A percentile compares a stretch with the other conserved stretches of the same genome.
Evolutionary conservation across 2,329 filamentous ascomycete species (phyloP).

Genomic region (Colletotrichum magnum): DNA sequence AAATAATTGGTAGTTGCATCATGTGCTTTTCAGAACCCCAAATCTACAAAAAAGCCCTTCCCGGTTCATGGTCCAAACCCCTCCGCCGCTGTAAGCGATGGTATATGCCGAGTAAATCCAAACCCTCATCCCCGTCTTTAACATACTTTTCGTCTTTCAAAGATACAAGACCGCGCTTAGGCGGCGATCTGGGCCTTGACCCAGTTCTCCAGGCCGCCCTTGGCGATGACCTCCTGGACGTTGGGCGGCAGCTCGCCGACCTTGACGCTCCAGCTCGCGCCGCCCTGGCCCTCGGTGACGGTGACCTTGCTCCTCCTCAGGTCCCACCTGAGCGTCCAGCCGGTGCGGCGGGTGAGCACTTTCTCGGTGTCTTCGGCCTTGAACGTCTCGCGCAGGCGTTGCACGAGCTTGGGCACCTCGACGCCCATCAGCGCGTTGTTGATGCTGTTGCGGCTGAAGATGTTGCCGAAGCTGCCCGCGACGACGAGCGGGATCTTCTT

Average conservation of each 20-base stretch:
- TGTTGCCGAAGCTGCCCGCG: slow-evolving; percentile 85
- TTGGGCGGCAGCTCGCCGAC: slow-evolving; percentile 88
- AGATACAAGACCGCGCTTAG: too few relatives aligned
- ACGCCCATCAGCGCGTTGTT: slow-evolving; percentile 84
- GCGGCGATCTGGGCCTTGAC: slow-evolving; percentile 76
- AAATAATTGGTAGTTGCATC: not conserved
- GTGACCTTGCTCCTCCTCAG: slow-evolving; percentile 78
- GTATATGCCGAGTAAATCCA: too few relatives aligned
- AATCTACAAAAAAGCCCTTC: not conserved
- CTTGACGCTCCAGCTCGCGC: slow-evolving; percentile 81
- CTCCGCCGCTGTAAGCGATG: not conserved
- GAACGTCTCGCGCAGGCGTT: slow-evolving; percentile 76
- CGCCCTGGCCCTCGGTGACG: slow-evolving; percentile 75
- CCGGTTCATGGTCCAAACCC: not conserved
- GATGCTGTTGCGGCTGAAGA: slow-evolving; percentile 84
- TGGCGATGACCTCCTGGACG: slow-evolving; percentile 87
- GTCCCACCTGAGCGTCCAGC: slow-evolving; percentile 89
- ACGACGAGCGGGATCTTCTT: slow-evolving; percentile 86
- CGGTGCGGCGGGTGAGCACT: slow-evolving; percentile 78
- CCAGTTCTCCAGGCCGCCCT: slow-evolving; percentile 86
- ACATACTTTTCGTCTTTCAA: too few relatives aligned
- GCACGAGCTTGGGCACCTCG: slow-evolving; percentile 77
- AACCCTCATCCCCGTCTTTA: not conserved
- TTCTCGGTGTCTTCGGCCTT: slow-evolving; percentile 59
- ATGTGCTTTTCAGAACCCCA: not conserved